phyloP scores from a whole-genome alignment of 306 rosid species.

The Vigna reflexopilosa region DNA sequence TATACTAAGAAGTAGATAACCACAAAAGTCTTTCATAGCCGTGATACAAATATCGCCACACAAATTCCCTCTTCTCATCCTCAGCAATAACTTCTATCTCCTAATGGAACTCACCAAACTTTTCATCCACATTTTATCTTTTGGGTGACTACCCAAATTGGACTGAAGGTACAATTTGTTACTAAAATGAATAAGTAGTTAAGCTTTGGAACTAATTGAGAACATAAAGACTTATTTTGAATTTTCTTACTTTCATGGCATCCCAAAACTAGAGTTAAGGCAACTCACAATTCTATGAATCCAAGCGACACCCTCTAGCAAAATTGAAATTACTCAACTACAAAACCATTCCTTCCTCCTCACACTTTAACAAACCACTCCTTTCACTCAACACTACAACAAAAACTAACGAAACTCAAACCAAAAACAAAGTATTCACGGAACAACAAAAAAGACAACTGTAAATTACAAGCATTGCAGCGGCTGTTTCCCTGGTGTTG shows the following conservation, averaged over 20 bases:
- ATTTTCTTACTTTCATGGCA: no score
- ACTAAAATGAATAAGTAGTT: not conserved
- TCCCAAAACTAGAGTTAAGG: no score
- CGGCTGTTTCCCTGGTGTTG: constrained; percentile 68
- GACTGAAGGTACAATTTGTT: no score
- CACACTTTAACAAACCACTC: not conserved
- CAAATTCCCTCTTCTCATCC: constrained; percentile 1
- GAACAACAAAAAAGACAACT: not conserved
- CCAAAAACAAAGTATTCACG: not conserved
- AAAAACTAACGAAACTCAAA: not conserved
- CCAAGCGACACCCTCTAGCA: not conserved
- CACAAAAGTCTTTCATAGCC: not conserved
- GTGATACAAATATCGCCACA: not conserved
- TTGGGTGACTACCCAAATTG: no score
- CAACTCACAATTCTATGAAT: no score
- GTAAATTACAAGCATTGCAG: constrained; percentile 79
- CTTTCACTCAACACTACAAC: not conserved
- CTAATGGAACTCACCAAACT: not conserved
- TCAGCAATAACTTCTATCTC: not conserved
- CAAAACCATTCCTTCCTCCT: not conserved
- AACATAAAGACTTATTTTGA: no score
- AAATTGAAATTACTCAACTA: not conserved
- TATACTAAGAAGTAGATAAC: not conserved
- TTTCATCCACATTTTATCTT: not conserved
- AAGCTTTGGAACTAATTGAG: not conserved